Evolutionary conservation across 1,284 basidiomycete species (phyloP).

Genomic region (Leccinum pallidistipes): DNA sequence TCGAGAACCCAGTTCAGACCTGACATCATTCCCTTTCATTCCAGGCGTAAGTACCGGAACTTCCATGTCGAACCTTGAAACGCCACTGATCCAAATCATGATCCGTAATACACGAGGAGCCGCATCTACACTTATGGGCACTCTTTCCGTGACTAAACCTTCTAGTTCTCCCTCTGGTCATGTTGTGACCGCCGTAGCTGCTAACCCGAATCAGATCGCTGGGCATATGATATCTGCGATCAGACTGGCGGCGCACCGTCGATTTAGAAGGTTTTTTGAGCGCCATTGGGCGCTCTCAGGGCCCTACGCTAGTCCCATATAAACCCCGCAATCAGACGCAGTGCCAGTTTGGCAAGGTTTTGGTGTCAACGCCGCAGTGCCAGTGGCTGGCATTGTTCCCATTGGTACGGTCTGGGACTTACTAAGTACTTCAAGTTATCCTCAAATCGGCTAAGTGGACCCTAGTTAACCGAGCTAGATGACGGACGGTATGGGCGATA

Average conservation of each 20-base stretch:
- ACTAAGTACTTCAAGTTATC: not conserved
- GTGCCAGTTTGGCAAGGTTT: not conserved
- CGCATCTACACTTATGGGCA: too few relatives aligned
- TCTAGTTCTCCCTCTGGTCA: not conserved
- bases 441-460: not conserved
- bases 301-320: not conserved
- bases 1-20: not conserved
- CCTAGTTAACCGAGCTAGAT: not conserved
- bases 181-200: not conserved
- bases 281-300: too few relatives aligned
- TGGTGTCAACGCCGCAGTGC: not conserved
- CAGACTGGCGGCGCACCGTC: too few relatives aligned
- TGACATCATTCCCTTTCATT: not conserved
- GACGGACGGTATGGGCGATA: not conserved
- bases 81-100: not conserved
- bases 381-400: too few relatives aligned
- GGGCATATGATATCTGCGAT: not conserved
- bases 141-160: not conserved
- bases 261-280: too few relatives aligned
- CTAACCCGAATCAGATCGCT: not conserved
- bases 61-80: not conserved
- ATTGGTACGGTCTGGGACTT: not conserved
- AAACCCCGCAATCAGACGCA: not conserved
- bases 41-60: not conserved
- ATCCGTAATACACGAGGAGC: not conserved